Percentiles rank a stretch among this genome's conserved stretches.
phyloP scores from a whole-genome alignment of 2,329 filamentous ascomycete species.

The Decorospora gaudefroyi region DNA sequence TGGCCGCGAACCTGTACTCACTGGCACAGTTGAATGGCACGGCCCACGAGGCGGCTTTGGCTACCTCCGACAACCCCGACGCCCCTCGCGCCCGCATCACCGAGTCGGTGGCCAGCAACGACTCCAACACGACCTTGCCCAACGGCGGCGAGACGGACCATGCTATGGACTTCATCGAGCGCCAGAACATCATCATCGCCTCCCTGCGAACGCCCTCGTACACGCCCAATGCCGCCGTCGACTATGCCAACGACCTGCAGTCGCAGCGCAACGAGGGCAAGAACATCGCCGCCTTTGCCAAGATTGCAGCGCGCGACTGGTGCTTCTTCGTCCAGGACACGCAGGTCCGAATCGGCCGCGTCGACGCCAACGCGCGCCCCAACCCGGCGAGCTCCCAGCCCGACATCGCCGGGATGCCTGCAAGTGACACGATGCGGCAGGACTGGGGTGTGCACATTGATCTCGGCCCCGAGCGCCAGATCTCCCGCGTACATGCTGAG shows the following conservation, averaged over 20 bases:
- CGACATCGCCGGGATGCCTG: slow-evolving; percentile 30
- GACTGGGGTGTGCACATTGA: slow-evolving; percentile 75
- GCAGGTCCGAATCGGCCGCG: slow-evolving; percentile 74
- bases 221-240: slow-evolving; percentile 60
- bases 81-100: slow-evolving; percentile 40
- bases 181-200: slow-evolving; percentile 46
- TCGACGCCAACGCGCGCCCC: slow-evolving; percentile 39
- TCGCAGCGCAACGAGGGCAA: slow-evolving; percentile 49
- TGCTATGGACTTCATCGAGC: slow-evolving; percentile 40
- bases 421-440: slow-evolving; percentile 30
- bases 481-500: slow-evolving; percentile 56
- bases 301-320: slow-evolving; percentile 81
- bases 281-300: slow-evolving; percentile 69
- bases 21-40: slow-evolving; percentile 43
- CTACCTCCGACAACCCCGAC: slow-evolving; percentile 26
- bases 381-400: slow-evolving; percentile 37
- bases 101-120: slow-evolving; percentile 50
- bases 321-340: slow-evolving; percentile 80
- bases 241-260: slow-evolving; percentile 60
- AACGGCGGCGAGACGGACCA: slow-evolving; percentile 41
- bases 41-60: slow-evolving; percentile 29
- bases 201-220: slow-evolving; percentile 52
- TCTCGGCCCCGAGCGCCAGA: slow-evolving; percentile 61
- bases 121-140: slow-evolving; percentile 47
- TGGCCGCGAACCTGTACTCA: slow-evolving; percentile 20